Base-by-base conservation (phyloP, 2,329 filamentous ascomycete genomes). In the Plectosphaerella plurivora region DNA sequence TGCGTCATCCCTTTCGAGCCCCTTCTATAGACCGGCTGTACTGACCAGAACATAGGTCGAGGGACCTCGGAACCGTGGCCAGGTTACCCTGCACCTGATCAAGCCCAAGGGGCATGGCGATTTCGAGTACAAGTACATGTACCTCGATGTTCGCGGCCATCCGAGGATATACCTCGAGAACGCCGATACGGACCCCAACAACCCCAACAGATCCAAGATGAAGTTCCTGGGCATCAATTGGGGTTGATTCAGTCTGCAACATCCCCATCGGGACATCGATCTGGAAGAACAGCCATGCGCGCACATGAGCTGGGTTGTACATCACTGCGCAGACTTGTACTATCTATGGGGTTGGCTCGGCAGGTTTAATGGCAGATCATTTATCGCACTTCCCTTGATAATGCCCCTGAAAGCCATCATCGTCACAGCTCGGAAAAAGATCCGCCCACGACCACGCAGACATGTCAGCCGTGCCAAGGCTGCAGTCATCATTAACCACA, bases 71-170 rank as follows among this genome's bases (percentile, higher is more conserved):
- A 88, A 87, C 51, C 80, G 80, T 24, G 93, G 92, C 14, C 76
- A 86, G 1, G 91, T 91, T 7, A 78, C 84, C 58, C 73, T 96
- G 51, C 91, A 97, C 66, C 83, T 96, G 79, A 79, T 86, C 46
- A 90, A 85, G 68, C 75, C 75, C 36, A 75, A 80, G 2, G 83
- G 83, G 33, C 78, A 84, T 37, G 70, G 76, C 49, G 84, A 90
- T 41, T 91, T 84, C 65, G 81, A 89, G 61, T 97, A 96, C 70
- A 83, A 86, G 64, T 84, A 91, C 64, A 75, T 97, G 42, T 88
- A 84, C 50, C 66, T 97, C 46, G 91, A 96, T 67, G 82, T 96
- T 24, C 86, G 81, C 60, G 91, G 89, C 1, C 80, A 86, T 48
- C 74, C 78, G 51, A 74, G 84, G 53, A 77, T 88, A 50, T 87